Evolutionary conservation across 1,284 basidiomycete genomes (phyloP).

Genomic region (Pseudozyma hubeiensis): DNA sequence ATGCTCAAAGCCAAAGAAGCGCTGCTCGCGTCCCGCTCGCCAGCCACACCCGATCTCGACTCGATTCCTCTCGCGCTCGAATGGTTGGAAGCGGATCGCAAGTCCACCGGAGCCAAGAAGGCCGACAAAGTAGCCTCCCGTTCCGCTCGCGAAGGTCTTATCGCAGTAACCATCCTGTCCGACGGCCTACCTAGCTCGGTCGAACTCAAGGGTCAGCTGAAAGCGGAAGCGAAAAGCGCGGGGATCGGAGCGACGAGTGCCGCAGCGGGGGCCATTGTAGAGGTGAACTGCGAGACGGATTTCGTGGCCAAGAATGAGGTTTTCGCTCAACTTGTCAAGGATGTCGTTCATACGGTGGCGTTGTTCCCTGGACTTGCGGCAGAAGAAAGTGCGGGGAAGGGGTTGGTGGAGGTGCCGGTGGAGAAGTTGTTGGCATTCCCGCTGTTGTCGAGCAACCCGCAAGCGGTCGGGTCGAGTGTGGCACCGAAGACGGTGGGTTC

Average conservation of each 20-base stretch:
- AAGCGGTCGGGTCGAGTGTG: conserved; percentile 63
- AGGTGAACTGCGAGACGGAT: conserved; percentile 96
- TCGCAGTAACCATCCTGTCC: conserved; percentile 80
- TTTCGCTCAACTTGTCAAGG: conserved; percentile 80
- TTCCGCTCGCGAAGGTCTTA: conserved; percentile 80
- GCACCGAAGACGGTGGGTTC: conserved; percentile 75
- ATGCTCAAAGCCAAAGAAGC: conserved; percentile 90
- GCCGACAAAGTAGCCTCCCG: conserved; percentile 84
- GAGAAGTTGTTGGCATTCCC: conserved; percentile 67
- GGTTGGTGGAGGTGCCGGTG: conserved; percentile 39
- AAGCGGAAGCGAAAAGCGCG: conserved; percentile 68
- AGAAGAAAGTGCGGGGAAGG: not conserved
- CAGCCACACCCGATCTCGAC: conserved; percentile 72
- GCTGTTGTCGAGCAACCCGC: conserved; percentile 46
- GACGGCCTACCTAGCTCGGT: conserved; percentile 70
- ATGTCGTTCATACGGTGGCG: conserved; percentile 88
- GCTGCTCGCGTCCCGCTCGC: conserved; percentile 74
- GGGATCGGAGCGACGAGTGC: conserved; percentile 42
- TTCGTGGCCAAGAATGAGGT: conserved; percentile 90
- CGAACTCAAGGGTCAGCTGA: conserved; percentile 38
- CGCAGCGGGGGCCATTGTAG: conserved; percentile 82
- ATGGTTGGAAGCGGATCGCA: conserved; percentile 84
- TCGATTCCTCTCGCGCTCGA: conserved; percentile 79
- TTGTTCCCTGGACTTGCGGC: conserved; percentile 75
- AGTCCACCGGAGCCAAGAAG: conserved; percentile 79